These are phyloP conservation scores for Anaeromyces robustus DNA, from an alignment of 192 early-diverging fungal species.

Conservation along the genomic window DNA sequence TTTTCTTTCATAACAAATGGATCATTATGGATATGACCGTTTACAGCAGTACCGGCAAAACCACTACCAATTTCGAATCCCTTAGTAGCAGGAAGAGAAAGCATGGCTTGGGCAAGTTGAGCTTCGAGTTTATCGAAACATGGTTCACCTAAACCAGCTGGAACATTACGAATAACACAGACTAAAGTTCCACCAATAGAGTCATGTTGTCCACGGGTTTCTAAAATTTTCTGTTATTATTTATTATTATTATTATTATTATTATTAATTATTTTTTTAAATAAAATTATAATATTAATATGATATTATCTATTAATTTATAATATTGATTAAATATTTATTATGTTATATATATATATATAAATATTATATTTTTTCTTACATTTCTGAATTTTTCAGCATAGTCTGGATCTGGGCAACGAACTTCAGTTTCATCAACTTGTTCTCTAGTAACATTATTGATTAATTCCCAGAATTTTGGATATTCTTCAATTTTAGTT, in stretches of 20 bases:
- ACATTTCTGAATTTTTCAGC: conserved; percentile 72
- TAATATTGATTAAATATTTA: too few species aligned
- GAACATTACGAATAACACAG: conserved; percentile 88
- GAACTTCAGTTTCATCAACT: conserved; percentile 71
- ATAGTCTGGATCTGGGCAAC: conserved; percentile 66
- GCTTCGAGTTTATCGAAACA: conserved; percentile 98
- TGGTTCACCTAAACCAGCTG: conserved; percentile 86
- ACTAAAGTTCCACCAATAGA: conserved; percentile 91
- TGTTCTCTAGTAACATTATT: conserved; percentile 48
- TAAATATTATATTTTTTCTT: background rate
- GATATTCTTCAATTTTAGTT: conserved; percentile 24
- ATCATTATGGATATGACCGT: conserved; percentile 88
- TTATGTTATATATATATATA: background rate
- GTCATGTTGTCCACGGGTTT: conserved; percentile 63
- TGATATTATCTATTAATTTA: too few species aligned
- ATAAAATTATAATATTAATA: background rate
- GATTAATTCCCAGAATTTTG: conserved; percentile 38
- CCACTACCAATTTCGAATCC: conserved; percentile 95
- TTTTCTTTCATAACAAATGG: conserved; percentile 50
- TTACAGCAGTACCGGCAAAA: conserved; percentile 70
- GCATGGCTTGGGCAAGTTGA: conserved; percentile 89
- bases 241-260: too few species aligned
- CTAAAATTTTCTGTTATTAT: conserved; percentile 49
- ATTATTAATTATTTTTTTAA: too few species aligned
- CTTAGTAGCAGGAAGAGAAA: conserved; percentile 97